Base-by-base conservation (phyloP, 2,329 filamentous ascomycete species). In the Zymoseptoria tritici region DNA sequence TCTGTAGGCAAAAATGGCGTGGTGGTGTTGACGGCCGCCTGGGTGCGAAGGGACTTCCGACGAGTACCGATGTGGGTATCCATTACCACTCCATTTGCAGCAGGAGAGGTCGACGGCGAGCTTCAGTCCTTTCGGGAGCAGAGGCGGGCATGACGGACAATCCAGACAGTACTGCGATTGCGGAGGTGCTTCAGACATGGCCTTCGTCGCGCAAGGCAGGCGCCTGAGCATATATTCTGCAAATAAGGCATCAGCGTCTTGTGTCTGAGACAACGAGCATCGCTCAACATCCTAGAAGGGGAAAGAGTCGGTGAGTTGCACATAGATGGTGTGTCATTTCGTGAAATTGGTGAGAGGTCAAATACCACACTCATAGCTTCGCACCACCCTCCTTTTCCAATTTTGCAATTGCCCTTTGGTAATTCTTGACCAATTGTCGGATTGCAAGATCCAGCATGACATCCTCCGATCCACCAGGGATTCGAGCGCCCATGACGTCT, bases 371-470 rank as follows among this genome's bases (percentile, higher is more conserved):
- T 21, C 29, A 80, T 54, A 81, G 65, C 65, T 79, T 81, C 13
- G 78, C 77, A 20, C 73, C 74, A 49, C 56, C 67, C 11, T 71
- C 57, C 58, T 72, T 68, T 60, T 81, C 79, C 59, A 84, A 64
- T n/a, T 76, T 75, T 66, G 79, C 80, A 1, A 78, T 82, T 70
- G 84, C 81, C n/a, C 72, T 76, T 66, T 81, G 77, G 70, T 84
- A 89, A 53, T 87, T 81, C 76, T 89, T 89, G 51, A 89, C 84
- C 58, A 89, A 72, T 71, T 90, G 87, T 11, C 86, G 76, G 2
- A 90, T 80, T 0, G 83, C 83, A 51, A 89, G 74, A 72, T 89
- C 86, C 13, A 88, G 75, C 75, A 90, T 78, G 1, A 90, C 86
- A 70, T 90, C 87, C 70, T 90, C 87, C 9, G 82, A 85, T 1